phyloP scores from a whole-genome alignment of 257 asterid genomes.

The Penstemon barbatus region DNA sequence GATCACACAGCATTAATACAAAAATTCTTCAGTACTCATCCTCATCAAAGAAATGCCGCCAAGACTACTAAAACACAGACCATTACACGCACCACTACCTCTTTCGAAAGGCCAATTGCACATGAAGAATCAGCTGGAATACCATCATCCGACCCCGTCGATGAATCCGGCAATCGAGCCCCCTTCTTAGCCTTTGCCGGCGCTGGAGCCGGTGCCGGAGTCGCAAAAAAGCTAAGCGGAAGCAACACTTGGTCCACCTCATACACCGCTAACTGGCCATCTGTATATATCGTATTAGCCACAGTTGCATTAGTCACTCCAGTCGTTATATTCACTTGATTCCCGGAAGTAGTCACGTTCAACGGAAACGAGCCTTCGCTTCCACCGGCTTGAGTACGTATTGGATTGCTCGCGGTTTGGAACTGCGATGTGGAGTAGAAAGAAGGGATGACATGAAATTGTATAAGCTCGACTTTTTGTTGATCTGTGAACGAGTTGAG shows the following conservation, averaged over 20 bases:
- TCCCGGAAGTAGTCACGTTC: slow-evolving; percentile 41
- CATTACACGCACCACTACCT: slow-evolving; percentile 21
- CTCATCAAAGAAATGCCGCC: slow-evolving; percentile 25
- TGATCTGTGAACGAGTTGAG: slow-evolving; percentile 39
- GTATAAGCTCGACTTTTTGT: slow-evolving; percentile 44
- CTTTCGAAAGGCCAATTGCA: slow-evolving; percentile 18
- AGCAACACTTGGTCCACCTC: slow-evolving; percentile 48
- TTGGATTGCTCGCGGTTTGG: slow-evolving; percentile 45
- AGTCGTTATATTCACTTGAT: slow-evolving; percentile 36
- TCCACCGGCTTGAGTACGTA: slow-evolving; percentile 51
- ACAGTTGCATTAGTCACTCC: slow-evolving; percentile 43
- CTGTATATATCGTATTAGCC: slow-evolving; percentile 33
- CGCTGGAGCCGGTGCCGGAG: slow-evolving; percentile 48
- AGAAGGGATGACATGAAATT: slow-evolving; percentile 49
- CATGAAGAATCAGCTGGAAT: slow-evolving; percentile 26
- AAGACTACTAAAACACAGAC: slow-evolving; percentile 11
- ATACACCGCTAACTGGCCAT: slow-evolving; percentile 42
- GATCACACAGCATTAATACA: slow-evolving; percentile 17
- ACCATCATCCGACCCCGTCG: slow-evolving; percentile 12
- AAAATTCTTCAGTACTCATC: neutral
- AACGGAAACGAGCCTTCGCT: slow-evolving; percentile 35
- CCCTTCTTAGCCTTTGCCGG: slow-evolving; percentile 30
- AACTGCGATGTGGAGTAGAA: slow-evolving; percentile 34
- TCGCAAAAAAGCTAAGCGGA: slow-evolving; percentile 35
- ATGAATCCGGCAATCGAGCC: slow-evolving; percentile 8